Percentiles rank a stretch among this genome's conserved stretches.
Evolutionary conservation across 2,329 filamentous ascomycete genomes (phyloP).

Genomic region (Microcyclosporella mali): DNA sequence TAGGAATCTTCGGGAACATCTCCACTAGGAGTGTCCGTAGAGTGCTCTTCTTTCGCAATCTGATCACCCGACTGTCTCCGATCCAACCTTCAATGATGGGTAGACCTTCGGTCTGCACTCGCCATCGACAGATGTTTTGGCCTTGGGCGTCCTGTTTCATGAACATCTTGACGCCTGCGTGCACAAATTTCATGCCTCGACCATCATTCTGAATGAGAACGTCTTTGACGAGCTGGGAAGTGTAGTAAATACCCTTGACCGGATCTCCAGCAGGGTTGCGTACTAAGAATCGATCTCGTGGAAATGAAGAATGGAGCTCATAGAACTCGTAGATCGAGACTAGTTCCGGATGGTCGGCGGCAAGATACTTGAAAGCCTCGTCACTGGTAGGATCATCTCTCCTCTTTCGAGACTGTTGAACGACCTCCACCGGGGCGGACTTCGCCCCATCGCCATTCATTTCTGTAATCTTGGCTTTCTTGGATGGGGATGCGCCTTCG

Average conservation of each 20-base stretch:
- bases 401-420: constrained; percentile 14
- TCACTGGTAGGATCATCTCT: constrained; percentile 54
- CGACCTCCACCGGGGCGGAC: constrained; percentile 11
- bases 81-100: constrained; percentile 88
- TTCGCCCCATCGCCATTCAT: not conserved
- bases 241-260: constrained; percentile 95
- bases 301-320: constrained; percentile 75
- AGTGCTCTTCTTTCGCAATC: constrained; percentile 69
- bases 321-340: constrained; percentile 77
- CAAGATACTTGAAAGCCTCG: constrained; percentile 90
- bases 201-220: constrained; percentile 85
- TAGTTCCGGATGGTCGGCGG: constrained; percentile 68
- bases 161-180: constrained; percentile 97
- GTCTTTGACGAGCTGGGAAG: constrained; percentile 72
- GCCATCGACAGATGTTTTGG: constrained; percentile 82
- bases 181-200: constrained; percentile 87
- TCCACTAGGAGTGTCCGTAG: constrained; percentile 78
- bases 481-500: constrained; percentile 34
- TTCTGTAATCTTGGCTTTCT: constrained; percentile 24
- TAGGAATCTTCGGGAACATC: constrained; percentile 84
- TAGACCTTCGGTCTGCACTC: constrained; percentile 91
- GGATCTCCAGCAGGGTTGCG: constrained; percentile 84
- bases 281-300: constrained; percentile 87
- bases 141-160: constrained; percentile 93
- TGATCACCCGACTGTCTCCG: constrained; percentile 67